Evolutionary conservation across 225 moss, liverwort and hornwort genomes (phyloP), one percentile per base, ranked within the genome.

Genomic region (Asterella californica): DNA sequence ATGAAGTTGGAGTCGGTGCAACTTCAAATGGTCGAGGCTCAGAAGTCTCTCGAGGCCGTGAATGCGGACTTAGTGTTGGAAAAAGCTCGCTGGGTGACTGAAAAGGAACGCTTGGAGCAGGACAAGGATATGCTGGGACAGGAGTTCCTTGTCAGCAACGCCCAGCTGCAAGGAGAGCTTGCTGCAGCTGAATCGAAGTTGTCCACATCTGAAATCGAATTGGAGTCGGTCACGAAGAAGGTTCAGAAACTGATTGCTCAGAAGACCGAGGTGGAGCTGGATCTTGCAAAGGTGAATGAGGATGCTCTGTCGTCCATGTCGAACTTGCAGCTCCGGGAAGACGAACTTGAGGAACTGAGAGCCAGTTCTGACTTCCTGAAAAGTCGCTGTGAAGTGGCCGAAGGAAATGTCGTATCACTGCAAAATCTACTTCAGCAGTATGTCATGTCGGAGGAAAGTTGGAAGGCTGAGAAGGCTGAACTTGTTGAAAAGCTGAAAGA

Each of bases 391-490:
- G 47, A 38, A 18, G 77, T 80, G 2, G 77, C 87, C 32, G 82
- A 80, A 24, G 33, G 38, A 15, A 84, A 69, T 0, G 38, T 87
- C 48, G 6, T 24, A 46, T 38, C 80, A 10, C n/a, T 87, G 80
- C 69, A 74, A 22, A 79, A 68, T 38, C 33, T 82, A 37, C 37
- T 80, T 7, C 75, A 87, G 45, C 52, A 84, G 68, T 82, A 78
- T 66, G 22, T 47, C 32, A 37, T 84, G 38, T 82, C 87, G 47
- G 87, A 84, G 42, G 72, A 75, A 68, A 84, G 49, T 19, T 84
- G 87, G 87, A 82, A 66, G 63, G 76, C 77, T 7, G 87, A 84
- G 76, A 80, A 74, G n/a, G 69, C 59, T 30, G 67, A 42, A 2
- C 59, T 84, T 22, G 61, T 46, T 2, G 72, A 60, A 54, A 82